Conservation (phyloP, 192 early-diverging fungal species). For the Backusella parvicylindrica region DNA sequence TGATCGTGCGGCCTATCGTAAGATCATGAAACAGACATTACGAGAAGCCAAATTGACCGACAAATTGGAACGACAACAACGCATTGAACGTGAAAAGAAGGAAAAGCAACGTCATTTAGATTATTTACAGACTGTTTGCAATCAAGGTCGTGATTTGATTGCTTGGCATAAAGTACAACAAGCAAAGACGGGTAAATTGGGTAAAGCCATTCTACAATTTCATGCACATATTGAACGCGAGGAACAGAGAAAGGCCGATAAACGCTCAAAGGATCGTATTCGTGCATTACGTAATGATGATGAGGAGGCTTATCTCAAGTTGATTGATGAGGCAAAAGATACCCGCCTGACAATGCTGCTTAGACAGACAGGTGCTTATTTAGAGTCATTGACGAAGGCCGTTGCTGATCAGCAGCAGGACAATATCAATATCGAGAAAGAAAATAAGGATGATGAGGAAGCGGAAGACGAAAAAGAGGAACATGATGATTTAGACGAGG, state of each 20-base stretch:
- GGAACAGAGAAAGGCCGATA: constrained; percentile 83
- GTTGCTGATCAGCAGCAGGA: constrained; percentile 78
- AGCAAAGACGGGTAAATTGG: constrained; percentile 66
- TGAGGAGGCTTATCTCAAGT: constrained; percentile 93
- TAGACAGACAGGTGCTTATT: constrained; percentile 83
- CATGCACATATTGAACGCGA: constrained; percentile 86
- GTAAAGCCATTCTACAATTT: constrained; percentile 68
- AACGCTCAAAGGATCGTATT: constrained; percentile 89
- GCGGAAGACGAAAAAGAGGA: constrained; percentile 6
- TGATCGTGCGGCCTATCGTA: constrained; percentile 72
- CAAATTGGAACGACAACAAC: constrained; percentile 82
- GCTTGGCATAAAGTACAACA: constrained; percentile 72
- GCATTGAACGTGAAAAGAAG: constrained; percentile 82
- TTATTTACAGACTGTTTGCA: constrained; percentile 70
- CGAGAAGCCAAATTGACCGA: constrained; percentile 86
- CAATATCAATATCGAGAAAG: constrained; percentile 43
- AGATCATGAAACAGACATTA: constrained; percentile 77
- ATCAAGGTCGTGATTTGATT: constrained; percentile 71
- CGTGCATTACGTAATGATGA: constrained; percentile 93
- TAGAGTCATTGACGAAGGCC: constrained; percentile 79
- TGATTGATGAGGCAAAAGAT: constrained; percentile 94
- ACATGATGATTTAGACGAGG: constrained; percentile 34
- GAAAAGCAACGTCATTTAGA: constrained; percentile 83
- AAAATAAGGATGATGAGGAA: constrained; percentile 32
- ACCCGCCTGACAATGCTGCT: constrained; percentile 90